Base-by-base conservation (phyloP, 1,284 basidiomycete genomes). In the Leccinum subrobustum region DNA sequence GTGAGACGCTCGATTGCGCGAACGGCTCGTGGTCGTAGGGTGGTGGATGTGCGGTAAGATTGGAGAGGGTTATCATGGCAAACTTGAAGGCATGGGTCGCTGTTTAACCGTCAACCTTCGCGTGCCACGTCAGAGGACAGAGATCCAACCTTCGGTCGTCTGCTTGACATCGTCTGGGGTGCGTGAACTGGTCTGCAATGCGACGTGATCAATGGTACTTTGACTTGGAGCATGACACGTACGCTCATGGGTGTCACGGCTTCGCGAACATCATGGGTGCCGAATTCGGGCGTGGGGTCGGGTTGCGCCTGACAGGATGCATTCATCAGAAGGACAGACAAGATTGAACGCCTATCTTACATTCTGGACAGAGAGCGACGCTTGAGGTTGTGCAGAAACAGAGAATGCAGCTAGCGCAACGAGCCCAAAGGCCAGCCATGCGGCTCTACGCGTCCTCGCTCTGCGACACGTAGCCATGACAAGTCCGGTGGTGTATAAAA, bases 81-180 rank as follows among this genome's bases (percentile, higher is more conserved):
- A 89, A 84, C 70, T 82, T 87, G 75, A 89, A 91, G 9, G 89
- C 89, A 63, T 86, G 83, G 25, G 81, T 74, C 62, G 89, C 89
- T 91, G 59, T 48, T 59, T 16, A 18, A 48, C 29, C 12, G 59
- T 70, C n/a, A 64, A 52, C 39, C 2, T 16, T 60, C 16, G 37
- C n/a, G 18, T 18, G 25, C 18, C 29, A 25, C 3, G 18, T n/a
- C 50, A 50, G 31, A 4, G 31, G 58, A 61, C 7, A 50, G 1
- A 3, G 12, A 52, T 20, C 69, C 54, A 57, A 85, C 83, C 83
- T 78, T 86, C 84, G 16, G 76, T 75, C 55, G 73, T 75, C 61
- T 79, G 80, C 61, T 83, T 80, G 35, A 74, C 62, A 27, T 78
- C 66, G 57, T 51, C 54, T 37, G 54, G 57, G 12, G 54, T 50